Conservation (phyloP, 129 eudicot species). For the Oenanthe sinensis region DNA sequence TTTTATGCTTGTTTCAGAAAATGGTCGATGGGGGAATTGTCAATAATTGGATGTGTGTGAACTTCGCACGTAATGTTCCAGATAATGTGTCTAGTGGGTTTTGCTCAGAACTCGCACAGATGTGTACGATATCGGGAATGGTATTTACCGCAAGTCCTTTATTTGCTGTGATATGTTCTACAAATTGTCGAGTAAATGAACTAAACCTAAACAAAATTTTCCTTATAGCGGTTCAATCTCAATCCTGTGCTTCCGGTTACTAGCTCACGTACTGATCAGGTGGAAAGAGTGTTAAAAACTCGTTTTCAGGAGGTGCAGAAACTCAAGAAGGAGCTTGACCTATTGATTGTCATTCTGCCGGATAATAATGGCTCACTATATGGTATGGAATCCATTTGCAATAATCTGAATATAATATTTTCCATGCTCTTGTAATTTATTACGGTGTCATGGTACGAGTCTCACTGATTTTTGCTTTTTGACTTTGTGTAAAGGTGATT, state of each 20-base stretch:
- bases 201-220: neutral
- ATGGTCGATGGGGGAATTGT: conserved; percentile 90
- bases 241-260: conserved; percentile 66
- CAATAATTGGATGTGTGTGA: conserved; percentile 63
- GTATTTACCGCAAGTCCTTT: conserved; percentile 20
- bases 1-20: conserved; percentile 37
- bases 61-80: conserved; percentile 69
- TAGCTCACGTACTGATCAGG: conserved; percentile 73
- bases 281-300: conserved; percentile 60
- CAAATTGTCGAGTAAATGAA: neutral
- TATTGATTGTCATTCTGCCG: conserved; percentile 78
- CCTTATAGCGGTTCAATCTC: conserved; percentile 46
- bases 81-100: conserved; percentile 58
- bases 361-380: conserved; percentile 89
- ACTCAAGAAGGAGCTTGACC: conserved; percentile 69
- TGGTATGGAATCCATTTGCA: conserved; percentile 30
- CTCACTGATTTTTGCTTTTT: neutral
- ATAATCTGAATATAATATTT: neutral
- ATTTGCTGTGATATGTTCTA: neutral
- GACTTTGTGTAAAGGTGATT: conserved; percentile 44
- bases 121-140: conserved; percentile 84
- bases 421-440: neutral
- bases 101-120: conserved; percentile 75
- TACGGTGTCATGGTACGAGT: neutral
- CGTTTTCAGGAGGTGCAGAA: conserved; percentile 66